Evolutionary conservation across 805 yeast genomes (phyloP).

Genomic region (Limtongia smithiae): DNA sequence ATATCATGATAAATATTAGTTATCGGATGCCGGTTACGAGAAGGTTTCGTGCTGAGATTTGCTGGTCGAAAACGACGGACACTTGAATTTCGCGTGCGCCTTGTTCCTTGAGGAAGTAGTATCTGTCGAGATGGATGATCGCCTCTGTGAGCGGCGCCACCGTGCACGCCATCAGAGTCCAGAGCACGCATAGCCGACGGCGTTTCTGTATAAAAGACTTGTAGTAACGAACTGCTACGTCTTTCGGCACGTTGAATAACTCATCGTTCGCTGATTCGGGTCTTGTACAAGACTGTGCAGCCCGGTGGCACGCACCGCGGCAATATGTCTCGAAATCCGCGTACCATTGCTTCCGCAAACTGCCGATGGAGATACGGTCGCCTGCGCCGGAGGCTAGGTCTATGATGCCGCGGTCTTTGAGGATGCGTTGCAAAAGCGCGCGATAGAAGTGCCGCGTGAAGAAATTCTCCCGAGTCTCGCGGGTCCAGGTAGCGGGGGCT

Average conservation of each 20-base stretch:
- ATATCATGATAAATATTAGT: neutral
- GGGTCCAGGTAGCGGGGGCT: conserved; percentile 31
- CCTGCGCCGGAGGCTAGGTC: neutral
- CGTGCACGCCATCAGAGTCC: conserved; percentile 30
- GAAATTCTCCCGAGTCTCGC: conserved; percentile 22
- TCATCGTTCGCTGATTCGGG: neutral
- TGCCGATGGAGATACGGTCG: conserved; percentile 20
- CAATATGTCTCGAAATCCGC: conserved; percentile 24
- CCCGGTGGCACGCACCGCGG: conserved; percentile 25
- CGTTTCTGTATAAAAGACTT: conserved; percentile 7
- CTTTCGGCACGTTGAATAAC: conserved; percentile 17
- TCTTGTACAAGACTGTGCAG: neutral
- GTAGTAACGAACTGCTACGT: conserved; percentile 9
- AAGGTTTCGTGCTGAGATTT: conserved; percentile 27
- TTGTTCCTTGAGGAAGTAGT: conserved; percentile 18
- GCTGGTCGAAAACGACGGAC: conserved; percentile 27
- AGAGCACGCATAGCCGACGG: conserved; percentile 24
- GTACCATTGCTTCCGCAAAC: conserved; percentile 27
- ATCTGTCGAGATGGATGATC: conserved; percentile 28
- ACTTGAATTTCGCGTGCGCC: conserved; percentile 23
- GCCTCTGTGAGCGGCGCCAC: conserved; percentile 30
- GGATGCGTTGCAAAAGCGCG: conserved; percentile 28
- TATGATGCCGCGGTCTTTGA: conserved; percentile 21
- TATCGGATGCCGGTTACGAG: conserved; percentile 26
- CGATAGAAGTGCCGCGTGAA: conserved; percentile 30